Conservation (phyloP, 169 alveolate genomes). For the Plasmodium blacklocki region DNA sequence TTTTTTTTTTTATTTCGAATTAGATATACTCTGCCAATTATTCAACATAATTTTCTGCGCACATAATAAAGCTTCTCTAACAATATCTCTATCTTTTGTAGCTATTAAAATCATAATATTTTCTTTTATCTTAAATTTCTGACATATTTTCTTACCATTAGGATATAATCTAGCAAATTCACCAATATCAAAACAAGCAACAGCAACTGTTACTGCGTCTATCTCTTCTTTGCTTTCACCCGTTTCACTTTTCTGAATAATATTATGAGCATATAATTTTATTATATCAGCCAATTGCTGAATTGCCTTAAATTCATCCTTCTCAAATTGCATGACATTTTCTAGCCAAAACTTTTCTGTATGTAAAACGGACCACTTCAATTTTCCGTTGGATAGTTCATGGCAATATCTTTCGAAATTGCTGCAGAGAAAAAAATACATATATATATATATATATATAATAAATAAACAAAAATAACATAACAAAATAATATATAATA, state of each 20-base stretch:
- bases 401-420: slow-evolving; percentile 87
- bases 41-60: slow-evolving; percentile 92
- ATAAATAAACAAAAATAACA: no score
- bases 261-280: slow-evolving; percentile 73
- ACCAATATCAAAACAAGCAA: slow-evolving; percentile 93
- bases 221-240: slow-evolving; percentile 70
- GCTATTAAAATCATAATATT: slow-evolving; percentile 88
- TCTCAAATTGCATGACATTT: slow-evolving; percentile 86
- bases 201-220: slow-evolving; percentile 87
- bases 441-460: background rate
- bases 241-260: slow-evolving; percentile 41
- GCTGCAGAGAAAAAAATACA: slow-evolving; percentile 20
- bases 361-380: slow-evolving; percentile 88
- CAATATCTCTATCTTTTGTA: slow-evolving; percentile 88
- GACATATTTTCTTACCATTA: slow-evolving; percentile 90
- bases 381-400: slow-evolving; percentile 85
- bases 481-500: background rate
- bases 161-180: slow-evolving; percentile 92
- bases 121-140: slow-evolving; percentile 89
- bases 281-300: slow-evolving; percentile 85
- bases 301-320: slow-evolving; percentile 87
- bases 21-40: slow-evolving; percentile 86
- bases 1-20: slow-evolving; percentile 16
- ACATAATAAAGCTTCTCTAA: slow-evolving; percentile 90
- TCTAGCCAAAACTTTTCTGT: slow-evolving; percentile 90